Evolutionary conservation across 345 rosid genomes (phyloP), one percentile per base, ranked within the genome.

Genomic region (Moringa oleifera): DNA sequence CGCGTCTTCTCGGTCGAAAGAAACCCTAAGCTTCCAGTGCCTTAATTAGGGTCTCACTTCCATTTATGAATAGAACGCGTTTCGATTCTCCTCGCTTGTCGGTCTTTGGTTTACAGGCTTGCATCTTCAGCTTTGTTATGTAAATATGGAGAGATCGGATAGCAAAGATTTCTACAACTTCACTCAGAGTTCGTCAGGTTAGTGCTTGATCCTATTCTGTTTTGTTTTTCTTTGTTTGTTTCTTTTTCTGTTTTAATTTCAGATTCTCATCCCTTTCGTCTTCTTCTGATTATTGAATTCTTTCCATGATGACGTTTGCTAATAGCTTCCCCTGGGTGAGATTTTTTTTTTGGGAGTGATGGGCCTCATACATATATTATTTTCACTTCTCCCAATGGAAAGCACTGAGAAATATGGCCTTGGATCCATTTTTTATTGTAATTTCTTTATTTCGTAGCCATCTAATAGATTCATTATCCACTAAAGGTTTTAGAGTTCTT

Each of bases 91-190:
- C 17, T 41, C 13, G n/a, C 45, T 23, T 23, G 31, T 31, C 13
- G 23, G 51, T 6, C 36, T 57, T 25, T 24, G 20, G 57, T 33
- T 57, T 59, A 49, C 62, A 59, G 47, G 67, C 62, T 71, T 63
- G 64, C 47, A 23, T 33, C 11, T 50, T 61, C 24, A 57, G 66
- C 51, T 71, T 68, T 21, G 33, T 47, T 64, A 23, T 64, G 68
- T 70, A 70, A 65, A 55, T 65, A 87, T 87, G 93, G 89, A 87
- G 75, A 82, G 88, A 87, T 80, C 88, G 67, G 67, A 74, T 51
- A 69, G 77, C 61, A 84, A 71, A 53, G 80, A 64, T 64, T 73
- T 63, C 71, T 74, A 54, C 76, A 70, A 51, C 79, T 75, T 75
- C 37, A 46, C 72, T 66, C 75, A 54, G 18, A 41, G 73, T 69